These are phyloP conservation scores for Colletotrichum sublineola DNA, from an alignment of 2,329 filamentous ascomycete species.

Conservation along the genomic window DNA sequence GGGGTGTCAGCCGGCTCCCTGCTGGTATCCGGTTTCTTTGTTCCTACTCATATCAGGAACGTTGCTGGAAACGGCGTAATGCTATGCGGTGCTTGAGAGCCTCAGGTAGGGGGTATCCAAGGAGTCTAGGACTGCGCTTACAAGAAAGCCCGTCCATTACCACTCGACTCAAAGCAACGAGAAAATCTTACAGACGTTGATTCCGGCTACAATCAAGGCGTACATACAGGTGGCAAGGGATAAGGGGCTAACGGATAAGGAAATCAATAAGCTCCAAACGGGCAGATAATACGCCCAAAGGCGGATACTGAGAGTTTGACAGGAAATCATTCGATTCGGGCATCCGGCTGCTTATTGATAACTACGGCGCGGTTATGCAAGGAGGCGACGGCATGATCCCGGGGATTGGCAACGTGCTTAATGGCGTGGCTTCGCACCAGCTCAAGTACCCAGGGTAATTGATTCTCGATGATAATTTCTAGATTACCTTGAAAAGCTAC, in stretches of 20 bases:
- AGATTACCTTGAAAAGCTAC: too few species aligned
- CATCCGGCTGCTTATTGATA: conserved; percentile 67
- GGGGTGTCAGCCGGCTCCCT: conserved; percentile 68
- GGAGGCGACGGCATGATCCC: conserved; percentile 63
- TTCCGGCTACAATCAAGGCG: conserved; percentile 62
- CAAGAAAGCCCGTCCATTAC: conserved; percentile 67
- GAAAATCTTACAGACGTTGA: conserved; percentile 59
- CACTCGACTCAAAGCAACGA: conserved; percentile 68
- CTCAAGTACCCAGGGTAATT: conserved; percentile 51
- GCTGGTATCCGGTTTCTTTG: conserved; percentile 68
- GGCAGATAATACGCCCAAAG: conserved; percentile 66
- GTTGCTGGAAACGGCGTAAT: conserved; percentile 65
- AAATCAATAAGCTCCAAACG: conserved; percentile 67
- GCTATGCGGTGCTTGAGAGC: conserved; percentile 66
- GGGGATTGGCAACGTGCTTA: conserved; percentile 63
- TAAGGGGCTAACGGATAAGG: conserved; percentile 57
- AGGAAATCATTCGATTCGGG: conserved; percentile 64
- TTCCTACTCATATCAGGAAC: conserved; percentile 67
- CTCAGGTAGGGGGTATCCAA: conserved; percentile 64
- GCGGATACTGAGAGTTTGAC: conserved; percentile 71
- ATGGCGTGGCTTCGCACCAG: conserved; percentile 62
- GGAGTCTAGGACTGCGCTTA: conserved; percentile 55
- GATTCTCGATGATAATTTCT: too few species aligned
- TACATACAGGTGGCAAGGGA: conserved; percentile 62
- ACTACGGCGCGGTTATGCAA: conserved; percentile 65